Conservation (phyloP, 345 rosid species). For the Syzygium grande region DNA sequence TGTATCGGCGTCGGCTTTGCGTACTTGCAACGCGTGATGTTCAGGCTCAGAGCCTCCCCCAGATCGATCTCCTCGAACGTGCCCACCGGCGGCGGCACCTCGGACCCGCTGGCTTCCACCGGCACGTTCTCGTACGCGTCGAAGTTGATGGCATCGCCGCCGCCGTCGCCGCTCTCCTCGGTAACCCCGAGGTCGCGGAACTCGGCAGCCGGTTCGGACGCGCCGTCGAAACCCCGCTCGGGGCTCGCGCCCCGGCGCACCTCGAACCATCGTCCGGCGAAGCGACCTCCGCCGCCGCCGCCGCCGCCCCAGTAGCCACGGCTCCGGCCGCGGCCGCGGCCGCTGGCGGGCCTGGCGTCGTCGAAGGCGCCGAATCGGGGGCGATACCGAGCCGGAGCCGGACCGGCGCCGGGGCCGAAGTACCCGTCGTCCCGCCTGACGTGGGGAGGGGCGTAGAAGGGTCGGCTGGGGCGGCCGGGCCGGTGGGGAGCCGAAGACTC, state of each 20-base stretch:
- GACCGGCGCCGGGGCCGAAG: neutral
- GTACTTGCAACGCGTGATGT: conserved; percentile 35
- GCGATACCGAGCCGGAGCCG: neutral
- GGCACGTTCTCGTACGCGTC: conserved; percentile 13
- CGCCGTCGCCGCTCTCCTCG: neutral
- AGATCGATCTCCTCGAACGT: conserved; percentile 26
- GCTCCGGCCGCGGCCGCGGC: conserved; percentile 7
- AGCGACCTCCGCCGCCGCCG: neutral
- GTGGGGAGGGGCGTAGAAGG: conserved; percentile 23
- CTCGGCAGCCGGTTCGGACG: neutral
- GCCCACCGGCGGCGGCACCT: conserved; percentile 20
- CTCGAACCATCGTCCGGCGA: neutral
- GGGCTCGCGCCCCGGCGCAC: neutral
- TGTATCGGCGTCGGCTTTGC: conserved; percentile 46
- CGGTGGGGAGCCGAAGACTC: neutral
- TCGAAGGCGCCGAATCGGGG: neutral
- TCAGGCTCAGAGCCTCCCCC: conserved; percentile 19
- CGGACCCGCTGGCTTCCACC: conserved; percentile 24
- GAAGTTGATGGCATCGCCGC: neutral
- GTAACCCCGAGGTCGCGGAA: neutral
- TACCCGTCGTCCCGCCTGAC: conserved; percentile 2
- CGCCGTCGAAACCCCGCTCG: neutral
- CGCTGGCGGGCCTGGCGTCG: conserved; percentile 1
- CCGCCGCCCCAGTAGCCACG: neutral
- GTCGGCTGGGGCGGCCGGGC: conserved; percentile 2